Evolutionary conservation across 2,329 filamentous ascomycete species (phyloP), one percentile per base, ranked within the genome.

Genomic region (Teratosphaeria epicoccoides): DNA sequence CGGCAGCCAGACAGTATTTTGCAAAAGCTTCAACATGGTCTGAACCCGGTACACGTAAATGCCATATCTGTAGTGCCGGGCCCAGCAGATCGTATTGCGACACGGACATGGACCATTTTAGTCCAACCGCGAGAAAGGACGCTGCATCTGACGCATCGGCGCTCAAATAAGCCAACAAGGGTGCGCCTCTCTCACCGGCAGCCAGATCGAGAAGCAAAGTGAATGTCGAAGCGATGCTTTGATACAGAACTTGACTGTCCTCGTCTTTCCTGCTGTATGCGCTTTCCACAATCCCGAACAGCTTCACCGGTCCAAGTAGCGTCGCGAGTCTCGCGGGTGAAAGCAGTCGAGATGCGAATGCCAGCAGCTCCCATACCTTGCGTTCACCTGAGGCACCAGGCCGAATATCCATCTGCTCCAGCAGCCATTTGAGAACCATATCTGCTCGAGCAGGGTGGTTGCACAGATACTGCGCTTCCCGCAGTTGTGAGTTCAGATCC

Each of bases 271-370:
- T 17, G 3, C 3, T 17, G 17, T 17, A 40, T 17, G 33, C 17
- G n/a, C 10, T 17, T 40, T 22, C 80, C 43, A 94, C 66, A 9
- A 88, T 78, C 1, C 71, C 68, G 28, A 86, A 70, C 49, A 94
- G 87, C 45, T 80, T 77, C 52, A 83, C 76, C 52, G 89, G 83
- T 22, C 80, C 82, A 6, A 95, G 74, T 3, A 85, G 81, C 52
- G 82, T 82, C 7, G 87, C 85, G 23, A 87, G 73, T 10, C 81
- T 83, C 45, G 85, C 82, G 0, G 82, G 71, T 0, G 87, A 83
- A 17, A 91, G 79, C n/a, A 81, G 71, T 47, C 75, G 71, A 50
- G 87, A 76, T 46, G 85, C 73, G 53, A 76, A 76, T 44, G 74
- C 73, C 23, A 89, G 66, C 29, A 88, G 75, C 25, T 71, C 73